Evolutionary conservation across 1,284 basidiomycete genomes (phyloP).

Genomic region (Limonomyces culmigenus): DNA sequence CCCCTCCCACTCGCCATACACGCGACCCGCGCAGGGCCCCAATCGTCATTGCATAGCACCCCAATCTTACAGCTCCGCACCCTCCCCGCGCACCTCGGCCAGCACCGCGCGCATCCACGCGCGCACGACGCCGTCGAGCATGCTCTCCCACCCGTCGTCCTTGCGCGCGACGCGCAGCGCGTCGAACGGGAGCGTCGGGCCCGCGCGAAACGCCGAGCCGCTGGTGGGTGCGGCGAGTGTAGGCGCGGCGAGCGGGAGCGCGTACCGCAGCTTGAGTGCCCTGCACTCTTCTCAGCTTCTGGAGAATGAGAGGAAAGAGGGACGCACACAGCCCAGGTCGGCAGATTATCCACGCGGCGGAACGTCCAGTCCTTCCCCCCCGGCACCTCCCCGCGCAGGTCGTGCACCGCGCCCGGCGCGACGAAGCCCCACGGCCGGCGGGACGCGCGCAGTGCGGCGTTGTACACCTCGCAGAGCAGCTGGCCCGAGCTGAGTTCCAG

Average conservation of each 20-base stretch:
- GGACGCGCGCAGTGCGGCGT: slow-evolving; percentile 60
- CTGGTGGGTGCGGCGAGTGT: too few relatives aligned
- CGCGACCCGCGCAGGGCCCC: too few relatives aligned
- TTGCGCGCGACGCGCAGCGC: slow-evolving; percentile 53
- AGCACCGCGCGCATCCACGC: slow-evolving; percentile 57
- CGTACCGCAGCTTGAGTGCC: slow-evolving; percentile 67
- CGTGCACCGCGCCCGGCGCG: slow-evolving; percentile 59
- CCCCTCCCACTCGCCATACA: too few relatives aligned
- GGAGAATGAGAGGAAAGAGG: slow-evolving; percentile 13
- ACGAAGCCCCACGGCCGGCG: slow-evolving; percentile 82
- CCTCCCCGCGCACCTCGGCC: slow-evolving; percentile 44
- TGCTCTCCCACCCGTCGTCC: slow-evolving; percentile 65
- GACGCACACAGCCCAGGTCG: slow-evolving; percentile 70
- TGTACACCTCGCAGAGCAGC: slow-evolving; percentile 67
- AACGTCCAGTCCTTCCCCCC: slow-evolving; percentile 57
- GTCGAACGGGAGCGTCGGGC: slow-evolving; percentile 41
- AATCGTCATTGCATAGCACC: too few relatives aligned
- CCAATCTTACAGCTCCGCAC: too few relatives aligned
- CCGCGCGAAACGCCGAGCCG: too few relatives aligned
- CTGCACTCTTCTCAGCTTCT: too few relatives aligned
- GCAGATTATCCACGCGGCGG: slow-evolving; percentile 64
- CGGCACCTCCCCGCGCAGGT: too few relatives aligned
- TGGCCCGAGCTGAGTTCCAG: slow-evolving; percentile 62
- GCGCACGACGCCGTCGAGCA: slow-evolving; percentile 47
- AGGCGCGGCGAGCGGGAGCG: slow-evolving; percentile 47